Evolutionary conservation across 2,329 filamentous ascomycete species (phyloP), one percentile per base, ranked within the genome.

Genomic region (Cercospora zeina): DNA sequence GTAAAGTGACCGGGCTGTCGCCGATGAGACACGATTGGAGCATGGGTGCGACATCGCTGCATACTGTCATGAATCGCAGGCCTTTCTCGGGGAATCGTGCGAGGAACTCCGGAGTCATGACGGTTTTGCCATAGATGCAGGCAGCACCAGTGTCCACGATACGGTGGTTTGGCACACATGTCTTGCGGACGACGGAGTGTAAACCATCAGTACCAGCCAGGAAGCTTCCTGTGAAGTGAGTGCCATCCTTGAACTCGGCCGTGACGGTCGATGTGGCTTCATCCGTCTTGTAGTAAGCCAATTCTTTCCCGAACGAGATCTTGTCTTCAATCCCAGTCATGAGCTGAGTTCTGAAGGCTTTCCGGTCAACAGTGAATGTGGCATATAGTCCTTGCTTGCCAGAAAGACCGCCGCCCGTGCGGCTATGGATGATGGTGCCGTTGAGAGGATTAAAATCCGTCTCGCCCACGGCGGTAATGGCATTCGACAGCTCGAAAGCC

Each of bases 111-210:
- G 65, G 61, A 8, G 66, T 68, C 56, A 70, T 49, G 21, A 56
- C 62, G 0, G 68, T 70, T 58, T 71, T 71, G 62, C 69, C 69
- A 39, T 67, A 70, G 33, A 71, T 63, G 45, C 62, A 66, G 7
- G 60, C 33, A 7, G 60, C 67, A 5, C 65, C 68, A 1, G 65
- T 69, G 55, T 70, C 68, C 5, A 67, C 45, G 33, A 65, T 49
- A n/a, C 58, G 57, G 51, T 62, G 56, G 7, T 62, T 50, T 31
- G 66, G 70, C 3, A 72, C 39, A 16, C 63, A 54, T 3, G 67
- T 63, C 9, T 56, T 54, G n/a, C 71, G 64, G 4, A 72, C 69
- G 10, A 30, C 37, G 30, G 70, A 72, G 21, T 62, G 56, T 11
- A 62, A 47, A 1, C 70, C 71, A 57, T 73, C 71, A 11, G 65